phyloP scores from a whole-genome alignment of 2,329 filamentous ascomycete species.

The Exserohilum turcica region DNA sequence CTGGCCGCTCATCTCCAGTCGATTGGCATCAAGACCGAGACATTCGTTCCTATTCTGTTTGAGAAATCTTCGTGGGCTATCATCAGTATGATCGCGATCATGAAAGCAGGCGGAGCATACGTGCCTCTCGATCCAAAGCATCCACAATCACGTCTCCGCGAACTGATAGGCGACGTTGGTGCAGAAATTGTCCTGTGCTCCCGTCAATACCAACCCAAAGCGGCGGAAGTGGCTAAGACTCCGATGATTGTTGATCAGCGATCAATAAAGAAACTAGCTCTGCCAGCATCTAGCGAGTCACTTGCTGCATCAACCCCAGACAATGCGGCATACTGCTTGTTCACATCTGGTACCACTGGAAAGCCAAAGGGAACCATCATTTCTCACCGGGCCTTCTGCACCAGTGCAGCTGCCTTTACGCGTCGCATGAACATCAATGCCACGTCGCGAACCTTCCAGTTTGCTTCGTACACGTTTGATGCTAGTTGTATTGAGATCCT shows the following conservation, averaged over 20 bases:
- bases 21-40: slow-evolving; percentile 35
- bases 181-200: slow-evolving; percentile 40
- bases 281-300: slow-evolving; percentile 45
- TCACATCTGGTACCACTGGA: slow-evolving; percentile 52
- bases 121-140: slow-evolving; percentile 48
- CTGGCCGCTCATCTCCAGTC: slow-evolving; percentile 33
- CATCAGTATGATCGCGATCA: slow-evolving; percentile 44
- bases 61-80: slow-evolving; percentile 43
- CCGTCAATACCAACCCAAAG: slow-evolving; percentile 23
- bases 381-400: slow-evolving; percentile 64
- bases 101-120: slow-evolving; percentile 48
- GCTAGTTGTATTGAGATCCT: slow-evolving; percentile 61
- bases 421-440: slow-evolving; percentile 51
- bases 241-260: slow-evolving; percentile 45
- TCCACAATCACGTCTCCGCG: slow-evolving; percentile 42
- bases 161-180: slow-evolving; percentile 41
- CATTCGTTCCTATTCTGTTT: slow-evolving; percentile 45
- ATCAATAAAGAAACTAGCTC: slow-evolving; percentile 46
- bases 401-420: slow-evolving; percentile 44
- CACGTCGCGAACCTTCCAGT: slow-evolving; percentile 62
- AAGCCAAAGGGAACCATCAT: slow-evolving; percentile 67
- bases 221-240: slow-evolving; percentile 29
- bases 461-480: slow-evolving; percentile 60
- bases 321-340: slow-evolving; percentile 65
- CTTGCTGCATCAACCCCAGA: slow-evolving; percentile 46